A percentile compares a stretch with the other conserved stretches of the same genome.
phyloP scores from a whole-genome alignment of 2,329 filamentous ascomycete species.

The Botryosphaeria dothidea region DNA sequence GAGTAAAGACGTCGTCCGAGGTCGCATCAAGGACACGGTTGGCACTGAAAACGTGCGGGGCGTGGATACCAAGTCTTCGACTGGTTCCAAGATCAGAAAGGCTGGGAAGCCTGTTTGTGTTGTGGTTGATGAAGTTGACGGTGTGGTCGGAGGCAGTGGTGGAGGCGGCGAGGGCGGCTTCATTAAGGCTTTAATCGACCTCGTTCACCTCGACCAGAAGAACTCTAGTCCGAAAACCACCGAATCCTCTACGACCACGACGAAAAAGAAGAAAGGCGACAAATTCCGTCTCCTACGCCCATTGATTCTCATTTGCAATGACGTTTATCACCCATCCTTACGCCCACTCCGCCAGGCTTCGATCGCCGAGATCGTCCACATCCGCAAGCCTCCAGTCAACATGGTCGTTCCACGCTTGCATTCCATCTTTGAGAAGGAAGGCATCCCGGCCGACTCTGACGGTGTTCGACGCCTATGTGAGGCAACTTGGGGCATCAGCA shows the following conservation, averaged over 20 bases:
- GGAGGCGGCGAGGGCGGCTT: constrained; percentile 84
- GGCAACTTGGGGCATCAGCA: constrained; percentile 76
- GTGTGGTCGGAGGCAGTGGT: constrained; percentile 79
- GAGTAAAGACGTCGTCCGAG: constrained; percentile 85
- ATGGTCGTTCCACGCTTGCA: constrained; percentile 82
- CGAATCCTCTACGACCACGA: constrained; percentile 30
- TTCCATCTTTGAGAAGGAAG: constrained; percentile 83
- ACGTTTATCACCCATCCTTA: constrained; percentile 89
- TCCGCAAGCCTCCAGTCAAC: constrained; percentile 84
- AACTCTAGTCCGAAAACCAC: constrained; percentile 53
- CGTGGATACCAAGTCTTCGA: constrained; percentile 55
- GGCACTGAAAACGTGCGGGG: constrained; percentile 91
- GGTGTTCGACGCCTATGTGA: constrained; percentile 84
- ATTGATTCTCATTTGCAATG: constrained; percentile 93
- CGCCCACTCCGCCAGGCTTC: constrained; percentile 80
- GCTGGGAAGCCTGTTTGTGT: constrained; percentile 86
- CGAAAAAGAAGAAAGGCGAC: constrained; percentile 74
- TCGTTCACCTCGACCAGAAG: constrained; percentile 82
- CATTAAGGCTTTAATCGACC: constrained; percentile 89
- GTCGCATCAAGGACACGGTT: constrained; percentile 85
- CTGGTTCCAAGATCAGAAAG: constrained; percentile 62
- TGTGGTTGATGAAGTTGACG: constrained; percentile 94
- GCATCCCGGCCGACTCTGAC: constrained; percentile 83
- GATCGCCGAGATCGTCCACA: constrained; percentile 87
- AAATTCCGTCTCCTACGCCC: constrained; percentile 85